These are phyloP conservation scores for Rhodotorula taiwanensis DNA, from an alignment of 768 basidiomycete genomes.

Conservation along the genomic window DNA sequence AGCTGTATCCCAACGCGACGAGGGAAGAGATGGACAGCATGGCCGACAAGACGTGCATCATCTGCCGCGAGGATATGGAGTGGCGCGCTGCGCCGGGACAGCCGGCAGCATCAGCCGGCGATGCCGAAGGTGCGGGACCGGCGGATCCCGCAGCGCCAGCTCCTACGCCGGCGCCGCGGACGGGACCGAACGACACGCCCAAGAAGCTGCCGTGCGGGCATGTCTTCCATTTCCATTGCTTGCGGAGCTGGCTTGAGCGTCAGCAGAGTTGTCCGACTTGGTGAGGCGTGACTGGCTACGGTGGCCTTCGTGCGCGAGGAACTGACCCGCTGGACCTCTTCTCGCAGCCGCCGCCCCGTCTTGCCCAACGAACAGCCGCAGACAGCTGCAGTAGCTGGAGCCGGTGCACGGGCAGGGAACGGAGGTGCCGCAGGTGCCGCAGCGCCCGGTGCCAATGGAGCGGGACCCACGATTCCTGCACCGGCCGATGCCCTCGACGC, in stretches of 20 bases:
- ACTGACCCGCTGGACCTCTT: slow-evolving; percentile 11
- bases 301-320: slow-evolving; percentile 28
- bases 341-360: slow-evolving; percentile 36
- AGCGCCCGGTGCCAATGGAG: slow-evolving; percentile 33
- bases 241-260: slow-evolving; percentile 93
- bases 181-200: slow-evolving; percentile 68
- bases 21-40: slow-evolving; percentile 70
- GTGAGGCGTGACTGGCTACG: slow-evolving; percentile 50
- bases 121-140: slow-evolving; percentile 39
- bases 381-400: slow-evolving; percentile 38
- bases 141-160: slow-evolving; percentile 29
- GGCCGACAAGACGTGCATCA: slow-evolving; percentile 91
- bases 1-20: slow-evolving; percentile 86
- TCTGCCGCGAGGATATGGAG: slow-evolving; percentile 92
- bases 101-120: slow-evolving; percentile 28
- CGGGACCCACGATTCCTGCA: neutral
- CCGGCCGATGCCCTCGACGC: neutral
- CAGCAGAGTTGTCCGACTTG: slow-evolving; percentile 99
- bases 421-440: slow-evolving; percentile 2
- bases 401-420: neutral
- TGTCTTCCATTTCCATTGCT: slow-evolving; percentile 95
- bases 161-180: slow-evolving; percentile 10
- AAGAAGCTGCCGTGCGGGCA: slow-evolving; percentile 96
- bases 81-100: slow-evolving; percentile 41
- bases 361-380: slow-evolving; percentile 29